phyloP scores from a whole-genome alignment of 2,329 filamentous ascomycete species.

The Leptographium lundbergii region DNA sequence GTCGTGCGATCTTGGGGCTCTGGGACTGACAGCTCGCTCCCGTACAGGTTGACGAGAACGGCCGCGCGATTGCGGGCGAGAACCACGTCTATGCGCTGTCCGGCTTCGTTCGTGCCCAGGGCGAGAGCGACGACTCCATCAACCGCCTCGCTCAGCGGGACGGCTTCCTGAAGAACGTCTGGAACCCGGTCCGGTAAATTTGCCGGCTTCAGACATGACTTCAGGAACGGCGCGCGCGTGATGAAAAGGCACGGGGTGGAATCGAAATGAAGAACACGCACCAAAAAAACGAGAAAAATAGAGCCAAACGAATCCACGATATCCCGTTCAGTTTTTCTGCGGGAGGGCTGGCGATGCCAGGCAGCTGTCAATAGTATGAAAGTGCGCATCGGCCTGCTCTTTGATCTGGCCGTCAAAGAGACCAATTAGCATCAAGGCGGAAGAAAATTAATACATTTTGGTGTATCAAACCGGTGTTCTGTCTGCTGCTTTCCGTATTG shows the following conservation, averaged over 20 bases:
- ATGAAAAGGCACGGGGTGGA: neutral
- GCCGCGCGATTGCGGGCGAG: conserved; percentile 83
- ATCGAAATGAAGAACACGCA: neutral
- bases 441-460: neutral
- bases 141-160: conserved; percentile 95
- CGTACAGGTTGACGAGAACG: conserved; percentile 77
- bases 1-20: no score
- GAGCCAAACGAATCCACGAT: neutral
- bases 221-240: neutral
- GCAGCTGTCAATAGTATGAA: neutral
- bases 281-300: neutral
- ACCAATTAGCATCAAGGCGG: neutral
- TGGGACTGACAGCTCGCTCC: neutral
- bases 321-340: neutral
- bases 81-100: conserved; percentile 96
- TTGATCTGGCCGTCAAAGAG: neutral
- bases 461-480: neutral
- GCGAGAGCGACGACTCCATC: conserved; percentile 91
- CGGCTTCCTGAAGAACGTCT: conserved; percentile 93
- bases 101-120: conserved; percentile 95
- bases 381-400: neutral
- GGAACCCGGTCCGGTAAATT: conserved; percentile 60
- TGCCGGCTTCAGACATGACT: neutral
- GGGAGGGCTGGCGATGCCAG: neutral
- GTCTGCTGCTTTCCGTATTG: neutral